These are phyloP conservation scores for Alternaria dauci DNA, from an alignment of 2,329 filamentous ascomycete genomes.

Conservation along the genomic window DNA sequence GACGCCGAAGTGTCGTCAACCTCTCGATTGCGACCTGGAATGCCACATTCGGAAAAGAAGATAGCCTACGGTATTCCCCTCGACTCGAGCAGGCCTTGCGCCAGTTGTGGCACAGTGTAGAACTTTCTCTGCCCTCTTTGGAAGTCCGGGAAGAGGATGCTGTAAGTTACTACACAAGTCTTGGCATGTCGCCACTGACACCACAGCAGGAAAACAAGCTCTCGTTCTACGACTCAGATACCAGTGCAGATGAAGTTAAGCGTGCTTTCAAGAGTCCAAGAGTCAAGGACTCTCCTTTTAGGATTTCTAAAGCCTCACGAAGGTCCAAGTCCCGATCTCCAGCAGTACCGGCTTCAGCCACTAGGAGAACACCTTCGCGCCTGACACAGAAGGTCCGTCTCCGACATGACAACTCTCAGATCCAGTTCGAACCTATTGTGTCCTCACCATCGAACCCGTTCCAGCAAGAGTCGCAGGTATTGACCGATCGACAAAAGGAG, in stretches of 20 bases:
- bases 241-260: slow-evolving; percentile 26
- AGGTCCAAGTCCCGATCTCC: slow-evolving; percentile 40
- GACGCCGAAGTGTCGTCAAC: slow-evolving; percentile 60
- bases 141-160: slow-evolving; percentile 47
- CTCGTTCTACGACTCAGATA: slow-evolving; percentile 53
- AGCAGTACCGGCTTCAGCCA: slow-evolving; percentile 28
- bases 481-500: slow-evolving; percentile 83
- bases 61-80: slow-evolving; percentile 69
- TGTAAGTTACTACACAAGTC: slow-evolving; percentile 52
- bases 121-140: slow-evolving; percentile 61
- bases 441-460: slow-evolving; percentile 62
- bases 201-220: slow-evolving; percentile 24
- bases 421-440: slow-evolving; percentile 76
- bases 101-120: slow-evolving; percentile 64
- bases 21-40: slow-evolving; percentile 73
- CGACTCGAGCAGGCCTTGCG: slow-evolving; percentile 69
- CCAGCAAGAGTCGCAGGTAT: slow-evolving; percentile 70
- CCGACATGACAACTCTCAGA: slow-evolving; percentile 83
- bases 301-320: slow-evolving; percentile 32
- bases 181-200: slow-evolving; percentile 52
- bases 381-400: slow-evolving; percentile 61
- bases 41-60: slow-evolving; percentile 67
- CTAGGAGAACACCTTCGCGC: slow-evolving; percentile 33
- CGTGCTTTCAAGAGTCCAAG: slow-evolving; percentile 30
- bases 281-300: slow-evolving; percentile 40